Evolutionary conservation across 352 stramenopile genomes (phyloP).

Genomic region (Phytophthora podocarpi): DNA sequence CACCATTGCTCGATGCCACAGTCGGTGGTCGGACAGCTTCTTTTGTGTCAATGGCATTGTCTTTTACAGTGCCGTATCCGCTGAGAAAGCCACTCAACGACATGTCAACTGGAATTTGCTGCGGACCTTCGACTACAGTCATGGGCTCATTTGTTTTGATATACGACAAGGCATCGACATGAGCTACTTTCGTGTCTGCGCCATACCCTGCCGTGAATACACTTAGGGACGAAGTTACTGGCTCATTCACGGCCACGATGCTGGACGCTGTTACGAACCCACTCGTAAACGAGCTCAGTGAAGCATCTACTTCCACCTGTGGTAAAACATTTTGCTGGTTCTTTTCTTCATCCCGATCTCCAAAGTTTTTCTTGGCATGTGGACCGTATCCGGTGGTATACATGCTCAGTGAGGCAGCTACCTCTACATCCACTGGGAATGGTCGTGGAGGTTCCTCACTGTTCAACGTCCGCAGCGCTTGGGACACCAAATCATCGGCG

Average conservation of each 20-base stretch:
- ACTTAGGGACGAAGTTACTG: conserved; percentile 44
- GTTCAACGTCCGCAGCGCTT: conserved; percentile 39
- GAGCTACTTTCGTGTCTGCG: not conserved
- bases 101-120: conserved; percentile 27
- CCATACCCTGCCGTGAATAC: conserved; percentile 41
- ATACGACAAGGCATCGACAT: not conserved
- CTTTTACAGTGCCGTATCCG: conserved; percentile 16
- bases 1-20: not conserved
- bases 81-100: conserved; percentile 42
- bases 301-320: conserved; percentile 28
- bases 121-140: not conserved
- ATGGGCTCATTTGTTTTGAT: not conserved
- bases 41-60: not conserved
- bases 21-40: conserved; percentile 4
- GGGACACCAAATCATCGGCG: conserved; percentile 24
- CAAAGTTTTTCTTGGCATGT: conserved; percentile 2
- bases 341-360: too few species aligned
- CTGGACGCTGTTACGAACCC: conserved; percentile 33
- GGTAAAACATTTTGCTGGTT: too few species aligned
- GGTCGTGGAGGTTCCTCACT: conserved; percentile 24
- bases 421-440: conserved; percentile 4
- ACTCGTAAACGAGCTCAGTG: conserved; percentile 51
- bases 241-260: not conserved
- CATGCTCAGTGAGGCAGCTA: conserved; percentile 20
- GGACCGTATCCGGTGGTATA: conserved; percentile 7